Conservation (phyloP, 768 basidiomycete species). For the Leccinum longicurvipes region DNA sequence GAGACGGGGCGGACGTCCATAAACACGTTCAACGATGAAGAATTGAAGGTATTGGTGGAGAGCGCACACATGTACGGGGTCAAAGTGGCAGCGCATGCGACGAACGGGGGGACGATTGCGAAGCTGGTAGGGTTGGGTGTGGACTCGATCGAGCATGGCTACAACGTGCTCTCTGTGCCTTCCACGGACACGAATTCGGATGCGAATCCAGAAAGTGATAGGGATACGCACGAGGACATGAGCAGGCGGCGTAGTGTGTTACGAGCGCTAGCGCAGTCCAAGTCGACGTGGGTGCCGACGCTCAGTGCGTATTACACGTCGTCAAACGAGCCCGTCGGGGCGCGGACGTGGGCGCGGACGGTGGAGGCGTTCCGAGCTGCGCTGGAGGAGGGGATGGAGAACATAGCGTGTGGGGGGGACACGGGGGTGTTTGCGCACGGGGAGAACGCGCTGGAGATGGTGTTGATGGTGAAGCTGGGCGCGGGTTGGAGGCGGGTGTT, state of each 20-base stretch:
- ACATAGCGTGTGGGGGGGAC: constrained; percentile 61
- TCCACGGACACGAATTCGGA: not conserved
- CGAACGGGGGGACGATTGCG: constrained; percentile 32
- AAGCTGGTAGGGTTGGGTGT: constrained; percentile 30
- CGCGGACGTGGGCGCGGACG: constrained; percentile 37
- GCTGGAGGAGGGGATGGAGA: constrained; percentile 40
- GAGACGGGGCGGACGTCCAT: constrained; percentile 33
- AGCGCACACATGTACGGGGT: constrained; percentile 51
- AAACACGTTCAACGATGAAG: constrained; percentile 43
- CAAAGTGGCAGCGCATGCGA: constrained; percentile 58
- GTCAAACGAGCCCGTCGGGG: constrained; percentile 11
- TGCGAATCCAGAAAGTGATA: not conserved
- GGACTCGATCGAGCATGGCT: constrained; percentile 60
- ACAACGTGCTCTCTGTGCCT: constrained; percentile 15
- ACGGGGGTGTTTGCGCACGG: constrained; percentile 65
- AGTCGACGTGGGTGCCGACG: constrained; percentile 56
- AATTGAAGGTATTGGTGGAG: constrained; percentile 47
- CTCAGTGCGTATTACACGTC: constrained; percentile 47
- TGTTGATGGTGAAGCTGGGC: constrained; percentile 56
- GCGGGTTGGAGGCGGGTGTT: constrained; percentile 51
- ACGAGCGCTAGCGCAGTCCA: constrained; percentile 23
- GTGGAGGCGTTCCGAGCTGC: constrained; percentile 43
- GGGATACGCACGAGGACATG: constrained; percentile 6
- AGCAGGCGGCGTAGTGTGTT: not conserved
- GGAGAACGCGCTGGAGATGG: constrained; percentile 57